These are phyloP conservation scores for Kwoniella sp. DNA, from an alignment of 768 basidiomycete genomes.

Conservation along the genomic window DNA sequence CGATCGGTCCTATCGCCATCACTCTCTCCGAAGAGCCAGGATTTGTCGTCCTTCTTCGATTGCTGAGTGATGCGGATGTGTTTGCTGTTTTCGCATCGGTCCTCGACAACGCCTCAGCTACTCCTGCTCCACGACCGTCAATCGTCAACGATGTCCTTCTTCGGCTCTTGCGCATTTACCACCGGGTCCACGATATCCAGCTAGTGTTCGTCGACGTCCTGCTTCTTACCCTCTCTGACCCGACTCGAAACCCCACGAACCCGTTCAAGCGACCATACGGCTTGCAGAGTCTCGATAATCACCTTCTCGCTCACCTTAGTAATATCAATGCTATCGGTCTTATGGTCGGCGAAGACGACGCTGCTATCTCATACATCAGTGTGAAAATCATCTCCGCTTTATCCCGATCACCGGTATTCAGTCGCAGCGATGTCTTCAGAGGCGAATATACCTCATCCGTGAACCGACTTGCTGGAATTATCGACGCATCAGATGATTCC, in stretches of 20 bases:
- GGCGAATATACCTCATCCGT: slow-evolving; percentile 57
- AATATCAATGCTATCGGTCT: slow-evolving; percentile 80
- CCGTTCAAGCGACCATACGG: slow-evolving; percentile 52
- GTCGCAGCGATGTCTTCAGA: slow-evolving; percentile 56
- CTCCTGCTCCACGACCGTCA: slow-evolving; percentile 61
- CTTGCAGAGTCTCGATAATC: slow-evolving; percentile 44
- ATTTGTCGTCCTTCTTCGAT: slow-evolving; percentile 76
- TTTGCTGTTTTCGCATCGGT: slow-evolving; percentile 76
- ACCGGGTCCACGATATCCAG: slow-evolving; percentile 80
- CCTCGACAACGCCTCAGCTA: slow-evolving; percentile 75
- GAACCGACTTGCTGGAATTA: slow-evolving; percentile 72
- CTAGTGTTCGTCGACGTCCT: slow-evolving; percentile 86
- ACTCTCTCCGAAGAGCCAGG: slow-evolving; percentile 71
- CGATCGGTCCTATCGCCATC: slow-evolving; percentile 33
- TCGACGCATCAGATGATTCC: slow-evolving; percentile 79
- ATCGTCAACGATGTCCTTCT: slow-evolving; percentile 71
- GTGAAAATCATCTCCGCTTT: slow-evolving; percentile 74
- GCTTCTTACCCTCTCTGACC: slow-evolving; percentile 71
- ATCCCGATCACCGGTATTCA: slow-evolving; percentile 65
- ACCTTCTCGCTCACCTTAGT: slow-evolving; percentile 56
- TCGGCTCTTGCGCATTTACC: slow-evolving; percentile 77
- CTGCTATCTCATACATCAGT: slow-evolving; percentile 72
- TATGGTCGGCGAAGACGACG: slow-evolving; percentile 69
- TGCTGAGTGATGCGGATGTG: slow-evolving; percentile 72
- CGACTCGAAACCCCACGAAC: slow-evolving; percentile 57